phyloP scores from a whole-genome alignment of 257 asterid species.

The Solanum appendiculatum region DNA sequence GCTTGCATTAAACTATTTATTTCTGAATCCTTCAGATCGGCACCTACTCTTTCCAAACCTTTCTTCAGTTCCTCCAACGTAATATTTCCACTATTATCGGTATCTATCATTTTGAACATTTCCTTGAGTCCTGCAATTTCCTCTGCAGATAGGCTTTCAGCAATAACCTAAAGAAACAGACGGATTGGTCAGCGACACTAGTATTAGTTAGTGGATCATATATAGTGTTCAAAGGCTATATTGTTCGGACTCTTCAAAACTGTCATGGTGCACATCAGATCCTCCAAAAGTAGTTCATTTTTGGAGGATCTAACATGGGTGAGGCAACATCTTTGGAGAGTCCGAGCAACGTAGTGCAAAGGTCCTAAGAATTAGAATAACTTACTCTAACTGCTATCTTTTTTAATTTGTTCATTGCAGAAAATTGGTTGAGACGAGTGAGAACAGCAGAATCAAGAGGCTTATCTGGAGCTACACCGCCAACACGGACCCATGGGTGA shows the following conservation, averaged over 20 bases:
- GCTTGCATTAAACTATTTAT: conserved; percentile 25
- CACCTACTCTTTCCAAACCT: neutral
- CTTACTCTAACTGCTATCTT: conserved; percentile 37
- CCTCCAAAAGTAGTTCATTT: neutral
- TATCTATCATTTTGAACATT: conserved; percentile 7
- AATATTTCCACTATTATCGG: neutral
- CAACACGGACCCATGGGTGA: conserved; percentile 36
- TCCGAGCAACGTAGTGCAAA: neutral
- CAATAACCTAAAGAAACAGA: conserved; percentile 24
- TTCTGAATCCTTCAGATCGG: conserved; percentile 25
- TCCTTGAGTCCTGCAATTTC: conserved; percentile 42
- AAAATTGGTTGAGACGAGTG: conserved; percentile 35
- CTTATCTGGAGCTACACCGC: conserved; percentile 30
- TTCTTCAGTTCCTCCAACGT: neutral
- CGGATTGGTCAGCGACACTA: neutral
- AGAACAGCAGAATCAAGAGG: conserved; percentile 47
- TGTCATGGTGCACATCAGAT: neutral
- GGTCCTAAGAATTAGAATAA: neutral
- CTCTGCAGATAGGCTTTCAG: conserved; percentile 35
- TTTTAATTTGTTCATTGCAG: conserved; percentile 39
- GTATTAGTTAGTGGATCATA: neutral
- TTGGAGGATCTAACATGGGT: neutral
- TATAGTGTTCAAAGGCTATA: neutral
- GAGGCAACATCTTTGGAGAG: neutral
- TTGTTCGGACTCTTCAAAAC: neutral